Conservation (phyloP, 176 grass and related monocot genomes). For the Zoysia pacifica region DNA sequence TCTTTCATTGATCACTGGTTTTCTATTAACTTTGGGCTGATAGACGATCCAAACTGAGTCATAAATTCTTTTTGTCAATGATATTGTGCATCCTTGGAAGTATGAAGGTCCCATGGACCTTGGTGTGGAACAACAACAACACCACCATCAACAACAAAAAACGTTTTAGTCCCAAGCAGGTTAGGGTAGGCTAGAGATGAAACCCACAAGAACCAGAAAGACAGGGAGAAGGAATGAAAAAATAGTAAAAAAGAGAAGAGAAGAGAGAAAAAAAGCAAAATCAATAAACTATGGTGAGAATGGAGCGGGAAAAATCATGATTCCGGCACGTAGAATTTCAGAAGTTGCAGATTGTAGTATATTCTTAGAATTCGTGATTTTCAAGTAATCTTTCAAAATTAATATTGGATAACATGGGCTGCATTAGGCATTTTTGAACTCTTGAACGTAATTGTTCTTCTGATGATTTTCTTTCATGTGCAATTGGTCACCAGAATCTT, state of each 20-base stretch:
- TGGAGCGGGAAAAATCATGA: too few relatives aligned
- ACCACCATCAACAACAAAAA: too few relatives aligned
- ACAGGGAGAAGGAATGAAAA: too few relatives aligned
- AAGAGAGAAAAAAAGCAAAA: too few relatives aligned
- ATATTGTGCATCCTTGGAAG: conserved; percentile 18
- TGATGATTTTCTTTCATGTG: conserved; percentile 18
- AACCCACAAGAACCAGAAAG: too few relatives aligned
- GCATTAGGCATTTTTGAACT: conserved; percentile 4
- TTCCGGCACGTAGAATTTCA: background rate
- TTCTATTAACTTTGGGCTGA: conserved; percentile 12
- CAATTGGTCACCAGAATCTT: conserved; percentile 28
- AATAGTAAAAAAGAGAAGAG: too few relatives aligned
- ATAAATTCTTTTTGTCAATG: conserved; percentile 16
- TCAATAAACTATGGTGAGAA: too few relatives aligned
- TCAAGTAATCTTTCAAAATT: background rate
- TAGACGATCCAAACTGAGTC: conserved; percentile 9
- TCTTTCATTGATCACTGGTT: background rate
- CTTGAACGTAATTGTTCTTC: background rate
- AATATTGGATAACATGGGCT: background rate
- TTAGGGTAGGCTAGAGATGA: too few relatives aligned
- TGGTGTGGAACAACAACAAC: too few relatives aligned
- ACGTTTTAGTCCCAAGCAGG: too few relatives aligned
- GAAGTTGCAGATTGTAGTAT: background rate
- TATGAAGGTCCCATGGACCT: background rate
- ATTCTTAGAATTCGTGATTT: conserved; percentile 19